These are phyloP conservation scores for Orbilia ellipsospora DNA, from an alignment of 2,329 filamentous ascomycete genomes.

Conservation along the genomic window DNA sequence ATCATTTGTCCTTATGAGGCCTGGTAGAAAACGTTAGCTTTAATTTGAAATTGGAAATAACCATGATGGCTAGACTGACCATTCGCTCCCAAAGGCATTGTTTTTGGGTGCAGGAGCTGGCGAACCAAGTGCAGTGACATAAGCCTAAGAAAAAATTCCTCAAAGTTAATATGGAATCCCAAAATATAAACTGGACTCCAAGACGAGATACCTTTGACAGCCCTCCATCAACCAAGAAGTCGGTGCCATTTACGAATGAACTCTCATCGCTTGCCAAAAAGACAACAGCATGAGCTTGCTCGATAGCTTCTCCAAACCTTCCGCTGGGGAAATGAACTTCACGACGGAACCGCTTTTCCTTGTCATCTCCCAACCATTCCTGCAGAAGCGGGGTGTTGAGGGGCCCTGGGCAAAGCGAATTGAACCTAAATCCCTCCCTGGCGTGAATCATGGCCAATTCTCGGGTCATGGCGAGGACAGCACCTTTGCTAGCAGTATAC, in stretches of 20 bases:
- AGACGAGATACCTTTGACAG: conserved; percentile 76
- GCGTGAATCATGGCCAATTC: conserved; percentile 94
- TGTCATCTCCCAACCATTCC: conserved; percentile 91
- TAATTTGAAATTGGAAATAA: neutral
- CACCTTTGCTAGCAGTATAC: conserved; percentile 94
- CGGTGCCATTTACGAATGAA: conserved; percentile 88
- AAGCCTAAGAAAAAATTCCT: conserved; percentile 68
- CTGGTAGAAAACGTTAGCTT: neutral
- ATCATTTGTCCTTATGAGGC: neutral
- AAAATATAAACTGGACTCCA: neutral
- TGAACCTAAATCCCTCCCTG: conserved; percentile 88
- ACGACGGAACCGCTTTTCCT: conserved; percentile 80
- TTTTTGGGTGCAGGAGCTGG: conserved; percentile 69
- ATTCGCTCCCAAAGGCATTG: conserved; percentile 65
- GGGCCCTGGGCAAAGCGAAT: conserved; percentile 87
- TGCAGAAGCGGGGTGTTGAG: conserved; percentile 92
- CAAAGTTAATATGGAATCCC: neutral
- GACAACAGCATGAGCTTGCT: conserved; percentile 88
- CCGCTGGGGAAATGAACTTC: conserved; percentile 91
- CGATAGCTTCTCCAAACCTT: conserved; percentile 90
- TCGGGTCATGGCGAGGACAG: conserved; percentile 87
- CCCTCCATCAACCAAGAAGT: conserved; percentile 95
- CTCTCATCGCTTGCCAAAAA: conserved; percentile 89
- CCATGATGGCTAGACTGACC: conserved; percentile 8
- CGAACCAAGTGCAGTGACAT: conserved; percentile 76